phyloP scores from a whole-genome alignment of 129 eudicot genomes.

The Chrysanthemum makinoi region DNA sequence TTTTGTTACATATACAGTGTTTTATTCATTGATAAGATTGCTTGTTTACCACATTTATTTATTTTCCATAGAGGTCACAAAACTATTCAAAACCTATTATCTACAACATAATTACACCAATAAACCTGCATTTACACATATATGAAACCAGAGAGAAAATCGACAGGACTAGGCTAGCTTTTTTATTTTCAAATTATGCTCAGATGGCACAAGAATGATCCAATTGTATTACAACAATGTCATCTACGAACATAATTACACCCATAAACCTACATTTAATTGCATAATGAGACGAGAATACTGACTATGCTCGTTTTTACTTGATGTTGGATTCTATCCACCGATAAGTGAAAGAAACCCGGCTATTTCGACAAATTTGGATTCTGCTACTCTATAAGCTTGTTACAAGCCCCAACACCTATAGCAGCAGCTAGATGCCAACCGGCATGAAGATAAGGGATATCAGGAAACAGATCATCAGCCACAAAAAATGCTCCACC shows the following conservation, averaged over 20 bases:
- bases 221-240: background rate
- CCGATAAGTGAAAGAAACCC: slow-evolving; percentile 17
- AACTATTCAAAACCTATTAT: no score
- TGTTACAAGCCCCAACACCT: slow-evolving; percentile 87
- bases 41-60: background rate
- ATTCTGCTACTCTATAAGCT: slow-evolving; percentile 64
- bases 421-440: slow-evolving; percentile 99
- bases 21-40: background rate
- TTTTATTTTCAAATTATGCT: slow-evolving; percentile 7
- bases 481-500: slow-evolving; percentile 86
- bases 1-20: slow-evolving; percentile 9
- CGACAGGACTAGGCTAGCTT: background rate
- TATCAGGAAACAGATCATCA: slow-evolving; percentile 73
- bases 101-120: background rate
- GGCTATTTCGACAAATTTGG: slow-evolving; percentile 52
- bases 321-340: slow-evolving; percentile 20
- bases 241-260: slow-evolving; percentile 20
- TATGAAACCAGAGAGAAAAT: slow-evolving; percentile 2
- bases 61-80: background rate
- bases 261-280: background rate
- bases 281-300: slow-evolving; percentile 13
- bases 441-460: slow-evolving; percentile 90
- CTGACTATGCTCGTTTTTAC: background rate
- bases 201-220: background rate
- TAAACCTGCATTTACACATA: background rate